Evolutionary conservation across 306 rosid genomes (phyloP), one percentile per base, ranked within the genome.

Genomic region (Rosa rugosa): DNA sequence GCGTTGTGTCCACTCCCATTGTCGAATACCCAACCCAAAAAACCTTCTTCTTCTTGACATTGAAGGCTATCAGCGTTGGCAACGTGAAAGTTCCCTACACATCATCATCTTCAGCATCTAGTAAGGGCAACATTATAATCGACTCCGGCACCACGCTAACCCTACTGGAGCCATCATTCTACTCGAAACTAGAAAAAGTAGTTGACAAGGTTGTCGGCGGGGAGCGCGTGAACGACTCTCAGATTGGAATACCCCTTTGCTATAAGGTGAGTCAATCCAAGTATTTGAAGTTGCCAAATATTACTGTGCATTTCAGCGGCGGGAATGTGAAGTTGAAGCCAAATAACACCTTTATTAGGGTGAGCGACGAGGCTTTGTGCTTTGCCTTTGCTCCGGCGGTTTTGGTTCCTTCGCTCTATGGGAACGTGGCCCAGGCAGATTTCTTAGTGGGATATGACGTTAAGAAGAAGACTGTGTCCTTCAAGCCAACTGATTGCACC

Each of bases 381-480:
- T 82, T 93, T 0, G 88, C 92, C 11, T 88, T 93, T n/a, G 5
- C 2, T 0, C 10, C 20, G 10, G 0, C 9, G 4, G 0, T 4
- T n/a, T 1, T 27, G 31, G 31, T 27, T 27, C 31, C 31, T 0
- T 16, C 80, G 1, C 86, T 93, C 17, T 88, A 81, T 13, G 97
- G 94, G 0, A 93, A 88, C 41, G 0, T 93, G 25, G 82, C 89
- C 0, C 97, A 93, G 53, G 51, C 36, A 46, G 85, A 85, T 57
- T 75, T 89, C 71, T 46, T 83, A 72, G 84, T 88, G 22, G 98
- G 97, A 0, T 93, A 93, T 71, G 97, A 91, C 54, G 50, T 65
- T 2, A 14, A 27, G 10, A 34, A 62, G 8, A 73, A 47, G 3
- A 63, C 17, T 0, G 64, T 57, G 36, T 85, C 93, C 2, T 91